Conservation (phyloP, 768 basidiomycete species). For the Lactarius sanguifluus region DNA sequence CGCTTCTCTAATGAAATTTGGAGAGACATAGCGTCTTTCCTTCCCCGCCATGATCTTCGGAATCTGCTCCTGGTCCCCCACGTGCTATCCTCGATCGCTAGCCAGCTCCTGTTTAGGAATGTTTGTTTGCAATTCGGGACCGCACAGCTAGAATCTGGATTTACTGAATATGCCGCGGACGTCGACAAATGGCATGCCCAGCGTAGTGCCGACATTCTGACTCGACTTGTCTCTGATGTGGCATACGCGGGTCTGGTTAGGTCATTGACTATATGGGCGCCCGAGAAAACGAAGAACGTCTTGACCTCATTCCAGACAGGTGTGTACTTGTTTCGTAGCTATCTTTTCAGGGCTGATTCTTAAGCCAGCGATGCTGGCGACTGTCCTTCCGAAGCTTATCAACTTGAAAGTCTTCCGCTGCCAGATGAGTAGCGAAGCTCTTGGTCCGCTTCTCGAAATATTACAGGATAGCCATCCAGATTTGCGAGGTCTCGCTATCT, state of each 20-base stretch:
- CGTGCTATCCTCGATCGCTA: conserved; percentile 64
- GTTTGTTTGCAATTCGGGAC: conserved; percentile 62
- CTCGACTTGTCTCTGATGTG: conserved; percentile 59
- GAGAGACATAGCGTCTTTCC: conserved; percentile 62
- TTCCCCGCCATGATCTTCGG: conserved; percentile 65
- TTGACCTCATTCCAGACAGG: conserved; percentile 65
- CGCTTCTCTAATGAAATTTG: conserved; percentile 69
- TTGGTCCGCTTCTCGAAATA: conserved; percentile 51
- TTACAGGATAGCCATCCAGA: conserved; percentile 51
- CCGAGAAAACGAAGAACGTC: conserved; percentile 47
- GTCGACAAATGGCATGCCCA: conserved; percentile 55
- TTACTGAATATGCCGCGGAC: conserved; percentile 37
- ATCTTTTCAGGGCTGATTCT: neutral
- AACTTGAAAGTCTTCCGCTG: conserved; percentile 63
- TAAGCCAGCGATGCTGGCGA: conserved; percentile 52
- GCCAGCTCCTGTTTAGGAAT: conserved; percentile 62
- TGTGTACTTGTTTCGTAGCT: conserved; percentile 32
- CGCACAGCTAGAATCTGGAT: conserved; percentile 28
- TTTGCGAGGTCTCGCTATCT: conserved; percentile 35
- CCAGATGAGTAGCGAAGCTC: conserved; percentile 54
- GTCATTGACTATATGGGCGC: conserved; percentile 59
- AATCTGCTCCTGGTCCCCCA: conserved; percentile 64
- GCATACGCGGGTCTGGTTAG: conserved; percentile 57
- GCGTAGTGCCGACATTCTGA: conserved; percentile 69
- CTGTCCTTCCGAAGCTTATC: conserved; percentile 60